Evolutionary conservation across 2,329 filamentous ascomycete species (phyloP).

Genomic region (Aspergillus phoenicis): DNA sequence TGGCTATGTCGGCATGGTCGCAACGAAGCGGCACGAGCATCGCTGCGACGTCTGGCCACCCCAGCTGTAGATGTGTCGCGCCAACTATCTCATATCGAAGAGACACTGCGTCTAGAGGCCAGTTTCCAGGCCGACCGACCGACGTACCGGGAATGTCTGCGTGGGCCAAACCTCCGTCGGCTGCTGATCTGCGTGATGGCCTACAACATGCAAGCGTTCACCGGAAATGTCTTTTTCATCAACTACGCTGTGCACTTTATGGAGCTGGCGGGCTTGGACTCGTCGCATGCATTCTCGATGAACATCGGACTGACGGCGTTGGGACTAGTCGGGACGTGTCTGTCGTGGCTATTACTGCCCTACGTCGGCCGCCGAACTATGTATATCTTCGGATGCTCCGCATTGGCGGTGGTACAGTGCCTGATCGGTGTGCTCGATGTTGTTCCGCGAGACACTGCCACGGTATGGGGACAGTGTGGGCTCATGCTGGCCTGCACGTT

Average conservation of each 20-base stretch:
- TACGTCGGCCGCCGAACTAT: conserved; percentile 44
- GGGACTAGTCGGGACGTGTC: conserved; percentile 45
- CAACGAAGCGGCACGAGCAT: conserved; percentile 20
- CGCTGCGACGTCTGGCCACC: conserved; percentile 25
- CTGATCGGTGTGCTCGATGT: conserved; percentile 45
- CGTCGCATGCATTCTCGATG: conserved; percentile 34
- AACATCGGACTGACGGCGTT: conserved; percentile 46
- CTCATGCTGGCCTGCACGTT: conserved; percentile 43
- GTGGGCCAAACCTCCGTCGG: conserved; percentile 31
- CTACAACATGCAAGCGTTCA: conserved; percentile 35
- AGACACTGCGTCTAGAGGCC: conserved; percentile 31
- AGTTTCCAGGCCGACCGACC: conserved; percentile 19
- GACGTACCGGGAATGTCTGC: conserved; percentile 30
- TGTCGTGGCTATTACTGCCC: conserved; percentile 45
- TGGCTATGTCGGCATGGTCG: conserved; percentile 29
- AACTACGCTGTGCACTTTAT: conserved; percentile 39
- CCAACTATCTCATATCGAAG: conserved; percentile 32
- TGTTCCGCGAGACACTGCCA: conserved; percentile 33
- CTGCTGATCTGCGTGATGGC: conserved; percentile 30
- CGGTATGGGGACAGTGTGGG: conserved; percentile 45
- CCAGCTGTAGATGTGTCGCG: conserved; percentile 20
- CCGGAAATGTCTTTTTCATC: conserved; percentile 32
- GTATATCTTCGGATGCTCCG: conserved; percentile 42
- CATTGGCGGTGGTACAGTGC: conserved; percentile 38
- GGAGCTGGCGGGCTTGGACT: conserved; percentile 34